Evolutionary conservation across 306 rosid genomes (phyloP), one percentile per base, ranked within the genome.

Genomic region (Biancaea sappan): DNA sequence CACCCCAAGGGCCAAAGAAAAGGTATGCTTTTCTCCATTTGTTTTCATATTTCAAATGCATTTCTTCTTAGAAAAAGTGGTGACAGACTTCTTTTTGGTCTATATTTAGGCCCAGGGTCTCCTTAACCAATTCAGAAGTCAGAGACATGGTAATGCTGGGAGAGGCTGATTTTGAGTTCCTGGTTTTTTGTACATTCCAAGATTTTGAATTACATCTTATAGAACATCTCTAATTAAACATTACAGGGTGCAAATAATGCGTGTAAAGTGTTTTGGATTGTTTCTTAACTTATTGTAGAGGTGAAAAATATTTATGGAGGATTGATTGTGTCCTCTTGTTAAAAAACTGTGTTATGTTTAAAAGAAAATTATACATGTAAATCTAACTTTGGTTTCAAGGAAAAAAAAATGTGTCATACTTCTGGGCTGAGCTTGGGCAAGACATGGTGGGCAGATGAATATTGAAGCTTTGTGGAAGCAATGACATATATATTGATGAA

Each of bases 1-100:
- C 81, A 95, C 99, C 57, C 87, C 90, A 13, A 95, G 98, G 86
- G 99, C 96, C 81, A 90, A 87, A 84, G 98, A 95, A 81, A 95
- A 95, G 93, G 99, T 95, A 75, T 29, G 75, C 41, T 80, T 35
- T 57, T 60, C 57, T 51, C 69, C 28, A 44, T 25, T 8, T 64
- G 50, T 50, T 76, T 69, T 70, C 61, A 21, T 60, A 41, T 69
- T 73, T 65, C 38, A 31, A 31, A 46, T 70, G 21, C 66, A 29
- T 63, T 59, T 60, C 46, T 22, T 77, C 13, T 19, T 29, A 8
- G 5, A 31, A 69, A 67, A 43, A 59, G 53, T 32, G 44, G 51
- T 65, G 51, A 50, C 61, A 61, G 32, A 14, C 52, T 14, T 5
- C 16, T n/a, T n/a, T 18, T n/a, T 18, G 4, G 2, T 72, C 79